These are phyloP conservation scores for Blumeriella jaapii DNA, from an alignment of 2,329 filamentous ascomycete genomes.

Conservation along the genomic window DNA sequence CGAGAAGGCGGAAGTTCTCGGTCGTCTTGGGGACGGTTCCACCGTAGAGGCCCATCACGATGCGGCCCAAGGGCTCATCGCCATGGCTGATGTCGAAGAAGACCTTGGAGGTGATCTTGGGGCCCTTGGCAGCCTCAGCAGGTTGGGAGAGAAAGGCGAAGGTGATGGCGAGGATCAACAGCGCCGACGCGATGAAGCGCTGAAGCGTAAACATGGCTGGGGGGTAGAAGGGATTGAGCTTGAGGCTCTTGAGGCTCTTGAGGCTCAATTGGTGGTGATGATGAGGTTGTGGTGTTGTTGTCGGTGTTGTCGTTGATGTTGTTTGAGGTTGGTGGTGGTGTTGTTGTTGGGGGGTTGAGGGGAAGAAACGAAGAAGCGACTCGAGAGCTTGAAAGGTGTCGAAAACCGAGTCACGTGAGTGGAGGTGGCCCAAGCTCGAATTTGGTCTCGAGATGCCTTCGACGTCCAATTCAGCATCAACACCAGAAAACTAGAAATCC, in stretches of 20 bases:
- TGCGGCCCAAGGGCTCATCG: conserved; percentile 59
- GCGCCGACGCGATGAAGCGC: conserved; percentile 56
- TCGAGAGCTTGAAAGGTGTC: conserved; percentile 24
- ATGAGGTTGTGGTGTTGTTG: conserved; percentile 1
- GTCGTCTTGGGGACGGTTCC: conserved; percentile 71
- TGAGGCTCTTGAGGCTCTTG: too few relatives aligned
- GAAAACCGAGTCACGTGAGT: conserved; percentile 17
- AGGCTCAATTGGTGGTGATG: conserved; percentile 17
- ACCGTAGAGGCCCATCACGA: conserved; percentile 77
- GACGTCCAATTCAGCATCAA: conserved; percentile 7
- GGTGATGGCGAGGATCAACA: conserved; percentile 65
- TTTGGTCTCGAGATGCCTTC: too few relatives aligned
- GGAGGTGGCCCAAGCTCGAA: conserved; percentile 10
- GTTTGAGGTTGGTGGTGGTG: too few relatives aligned
- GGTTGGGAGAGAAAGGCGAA: conserved; percentile 67
- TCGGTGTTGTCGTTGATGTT: too few relatives aligned
- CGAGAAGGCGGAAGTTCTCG: conserved; percentile 68
- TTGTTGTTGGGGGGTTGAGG: too few relatives aligned
- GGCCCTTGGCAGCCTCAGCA: conserved; percentile 67
- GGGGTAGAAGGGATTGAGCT: too few relatives aligned
- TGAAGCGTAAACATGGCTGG: conserved; percentile 72
- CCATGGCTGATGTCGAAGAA: conserved; percentile 77
- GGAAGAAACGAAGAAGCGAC: conserved; percentile 1
- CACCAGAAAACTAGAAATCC: conserved; percentile 7
- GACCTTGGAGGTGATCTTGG: conserved; percentile 93